These are phyloP conservation scores for Lachancea sp. DNA, from an alignment of 805 yeast species.

Conservation along the genomic window DNA sequence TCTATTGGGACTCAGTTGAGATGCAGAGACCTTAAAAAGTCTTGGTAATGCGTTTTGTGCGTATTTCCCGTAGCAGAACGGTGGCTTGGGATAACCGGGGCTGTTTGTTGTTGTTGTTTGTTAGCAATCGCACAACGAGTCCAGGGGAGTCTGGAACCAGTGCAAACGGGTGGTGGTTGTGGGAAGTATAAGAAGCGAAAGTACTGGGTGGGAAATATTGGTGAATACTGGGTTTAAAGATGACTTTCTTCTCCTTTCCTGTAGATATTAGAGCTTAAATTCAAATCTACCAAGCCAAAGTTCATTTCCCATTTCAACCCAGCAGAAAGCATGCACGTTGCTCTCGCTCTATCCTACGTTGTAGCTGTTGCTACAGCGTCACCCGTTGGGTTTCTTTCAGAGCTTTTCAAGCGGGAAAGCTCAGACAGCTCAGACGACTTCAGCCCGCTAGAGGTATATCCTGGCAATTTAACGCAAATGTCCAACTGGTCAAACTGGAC, in stretches of 20 bases:
- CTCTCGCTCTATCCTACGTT: neutral
- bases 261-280: too few species aligned
- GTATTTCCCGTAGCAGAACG: neutral
- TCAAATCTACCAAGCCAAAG: neutral
- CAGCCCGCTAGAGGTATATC: conserved; percentile 2
- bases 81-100: too few species aligned
- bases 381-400: conserved; percentile 4
- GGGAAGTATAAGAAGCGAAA: neutral
- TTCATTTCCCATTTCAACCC: neutral
- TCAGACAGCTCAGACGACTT: conserved; percentile 1
- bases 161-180: neutral
- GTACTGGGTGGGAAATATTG: too few species aligned
- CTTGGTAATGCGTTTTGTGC: neutral
- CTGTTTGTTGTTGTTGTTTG: too few species aligned
- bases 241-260: too few species aligned
- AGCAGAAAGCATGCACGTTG: conserved; percentile 1
- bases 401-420: neutral
- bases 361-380: conserved; percentile 6
- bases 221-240: too few species aligned
- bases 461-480: conserved; percentile 2
- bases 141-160: neutral
- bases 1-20: neutral
- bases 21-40: neutral
- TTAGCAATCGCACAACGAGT: too few species aligned
- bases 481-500: conserved; percentile 10